Evolutionary conservation across 1,284 basidiomycete species (phyloP).

Genomic region (Cryptococcus sp.): DNA sequence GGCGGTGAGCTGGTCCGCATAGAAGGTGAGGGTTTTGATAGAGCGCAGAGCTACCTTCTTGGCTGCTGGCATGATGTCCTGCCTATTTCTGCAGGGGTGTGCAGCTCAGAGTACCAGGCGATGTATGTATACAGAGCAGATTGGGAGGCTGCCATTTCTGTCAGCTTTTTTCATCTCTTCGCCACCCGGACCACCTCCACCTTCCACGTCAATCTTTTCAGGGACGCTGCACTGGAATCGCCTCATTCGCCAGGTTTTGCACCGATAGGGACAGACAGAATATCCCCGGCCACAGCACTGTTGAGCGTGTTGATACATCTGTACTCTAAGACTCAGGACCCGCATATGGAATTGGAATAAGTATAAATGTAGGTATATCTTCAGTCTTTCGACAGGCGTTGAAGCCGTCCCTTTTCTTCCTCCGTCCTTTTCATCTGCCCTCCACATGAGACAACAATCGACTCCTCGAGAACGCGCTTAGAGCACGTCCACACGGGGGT

Average conservation of each 20-base stretch:
- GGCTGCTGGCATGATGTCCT: background rate
- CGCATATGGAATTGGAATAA: background rate
- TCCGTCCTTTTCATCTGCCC: background rate
- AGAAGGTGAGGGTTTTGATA: slow-evolving; percentile 75
- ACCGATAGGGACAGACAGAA: background rate
- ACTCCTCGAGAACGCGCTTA: slow-evolving; percentile 14
- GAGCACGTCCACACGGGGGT: slow-evolving; percentile 41
- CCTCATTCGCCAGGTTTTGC: too few species aligned
- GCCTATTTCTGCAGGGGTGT: background rate
- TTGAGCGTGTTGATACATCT: slow-evolving; percentile 4
- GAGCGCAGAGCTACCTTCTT: slow-evolving; percentile 59
- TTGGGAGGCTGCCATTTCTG: too few species aligned
- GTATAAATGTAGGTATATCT: background rate
- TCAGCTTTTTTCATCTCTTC: background rate
- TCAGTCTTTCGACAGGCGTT: slow-evolving; percentile 6
- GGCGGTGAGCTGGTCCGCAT: slow-evolving; percentile 63
- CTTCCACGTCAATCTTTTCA: slow-evolving; percentile 18
- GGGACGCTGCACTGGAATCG: background rate
- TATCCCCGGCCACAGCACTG: background rate
- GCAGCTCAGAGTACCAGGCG: too few species aligned
- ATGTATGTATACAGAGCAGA: too few species aligned
- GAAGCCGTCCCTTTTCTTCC: slow-evolving; percentile 8
- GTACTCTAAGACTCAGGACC: background rate
- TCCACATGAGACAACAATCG: background rate
- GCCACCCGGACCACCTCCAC: slow-evolving; percentile 10